These are phyloP conservation scores for Misopates orontium DNA, from an alignment of 257 asterid species.

Conservation along the genomic window DNA sequence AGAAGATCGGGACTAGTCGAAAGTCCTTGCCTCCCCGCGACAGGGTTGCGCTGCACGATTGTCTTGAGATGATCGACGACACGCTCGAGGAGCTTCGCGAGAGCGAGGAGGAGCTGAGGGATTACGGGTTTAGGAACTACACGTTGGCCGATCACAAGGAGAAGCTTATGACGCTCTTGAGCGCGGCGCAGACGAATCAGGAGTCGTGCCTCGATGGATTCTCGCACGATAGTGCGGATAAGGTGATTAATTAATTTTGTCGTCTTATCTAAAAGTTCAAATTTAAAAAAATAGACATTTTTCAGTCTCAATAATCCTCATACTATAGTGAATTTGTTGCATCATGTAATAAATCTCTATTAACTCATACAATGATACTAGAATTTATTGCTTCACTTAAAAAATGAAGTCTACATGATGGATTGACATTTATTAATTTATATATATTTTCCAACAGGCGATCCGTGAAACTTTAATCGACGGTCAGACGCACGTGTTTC, in stretches of 20 bases:
- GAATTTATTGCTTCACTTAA: too few relatives aligned
- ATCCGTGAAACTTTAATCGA: slow-evolving; percentile 35
- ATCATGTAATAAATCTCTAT: too few relatives aligned
- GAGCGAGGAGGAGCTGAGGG: slow-evolving; percentile 30
- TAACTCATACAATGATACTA: too few relatives aligned
- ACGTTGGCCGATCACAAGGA: slow-evolving; percentile 43
- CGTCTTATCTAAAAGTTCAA: too few relatives aligned
- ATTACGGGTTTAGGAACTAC: slow-evolving; percentile 38
- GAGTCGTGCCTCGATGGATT: slow-evolving; percentile 70
- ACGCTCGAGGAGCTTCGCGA: slow-evolving; percentile 55
- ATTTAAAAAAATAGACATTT: too few relatives aligned
- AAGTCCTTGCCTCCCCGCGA: slow-evolving; percentile 46
- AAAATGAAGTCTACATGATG: too few relatives aligned
- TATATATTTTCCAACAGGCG: too few relatives aligned
- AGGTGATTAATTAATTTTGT: neutral
- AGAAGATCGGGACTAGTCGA: slow-evolving; percentile 35
- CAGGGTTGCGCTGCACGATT: slow-evolving; percentile 57
- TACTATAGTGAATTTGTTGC: too few relatives aligned
- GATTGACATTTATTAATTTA: too few relatives aligned
- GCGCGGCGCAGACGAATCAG: slow-evolving; percentile 71
- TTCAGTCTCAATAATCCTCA: too few relatives aligned
- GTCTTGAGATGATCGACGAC: slow-evolving; percentile 55
- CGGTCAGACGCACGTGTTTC: slow-evolving; percentile 55
- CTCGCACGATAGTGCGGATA: slow-evolving; percentile 58
- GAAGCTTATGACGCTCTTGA: slow-evolving; percentile 37